Base-by-base conservation (phyloP, 768 basidiomycete species). In the Amanita fuliginea region DNA sequence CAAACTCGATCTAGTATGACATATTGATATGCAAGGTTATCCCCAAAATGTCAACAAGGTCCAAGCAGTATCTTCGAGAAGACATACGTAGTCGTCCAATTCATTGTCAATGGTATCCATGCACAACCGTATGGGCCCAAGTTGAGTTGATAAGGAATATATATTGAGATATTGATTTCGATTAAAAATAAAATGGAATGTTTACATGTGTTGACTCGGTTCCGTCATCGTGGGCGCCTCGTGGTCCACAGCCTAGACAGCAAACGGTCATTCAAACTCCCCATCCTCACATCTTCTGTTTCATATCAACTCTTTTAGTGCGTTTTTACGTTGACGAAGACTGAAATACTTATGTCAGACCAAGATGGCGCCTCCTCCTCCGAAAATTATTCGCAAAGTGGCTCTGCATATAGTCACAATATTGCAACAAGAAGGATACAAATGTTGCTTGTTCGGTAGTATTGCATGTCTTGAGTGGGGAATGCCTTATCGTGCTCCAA, bases 391-490 rank as follows among this genome's bases (percentile, higher is more conserved):
- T 16, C 36, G 36, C 34, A 42, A 26, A 21, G 34, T 16, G 24
- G 47, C 40, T 21, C 42, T 55, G 18, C 59, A 61, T 8, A 55
- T 65, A 1, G 53, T 67, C 8, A 30, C 49, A 0, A 58, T 56
- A 4, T 54, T 69, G 10, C n/a, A 49, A 26, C 33, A 53, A 0
- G 53, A 58, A 4, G 62, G 61, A 6, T 58, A 70, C 26, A 41
- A 56, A 8, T 64, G 62, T 22, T 71, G 65, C 47, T 58, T 73
- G 9, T 63, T 72, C 10, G 72, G 71, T 3, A 67, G 72, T 19
- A 61, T 61, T 8, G 71, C 68, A 3, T 71, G 69, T 52, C 56
- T 62, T 11, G 54, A 67, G 10, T 68, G 68, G 22, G 72, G 71
- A 4, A 69, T 64, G 54, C 47, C 56, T 18, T 41, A 57, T 16